Base-by-base conservation (phyloP, 1,284 basidiomycete species). In the Hemileia vastatrix region DNA sequence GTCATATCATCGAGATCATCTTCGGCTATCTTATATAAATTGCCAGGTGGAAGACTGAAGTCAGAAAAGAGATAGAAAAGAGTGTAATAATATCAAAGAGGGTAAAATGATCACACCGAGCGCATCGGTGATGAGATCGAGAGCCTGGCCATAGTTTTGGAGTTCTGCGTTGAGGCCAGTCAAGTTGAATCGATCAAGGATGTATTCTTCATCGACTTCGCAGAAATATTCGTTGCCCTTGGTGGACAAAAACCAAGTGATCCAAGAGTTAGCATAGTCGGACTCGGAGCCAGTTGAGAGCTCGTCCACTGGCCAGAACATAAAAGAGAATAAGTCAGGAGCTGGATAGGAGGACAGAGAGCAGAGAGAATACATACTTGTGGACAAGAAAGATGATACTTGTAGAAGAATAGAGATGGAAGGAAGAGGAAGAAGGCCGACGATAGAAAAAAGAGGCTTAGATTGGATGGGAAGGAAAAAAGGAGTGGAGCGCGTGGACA, bases 141-240 rank as follows among this genome's bases (percentile, higher is more conserved):
- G 80, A 0, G 94, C 94, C 71, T 95, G 87, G 1, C 86, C 80
- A 72, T 97, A 98, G 78, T 96, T 90, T 67, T 91, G 84, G 5
- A 97, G 91, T 77, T 98, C 94, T 67, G 88, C 88, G 78, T 97
- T 97, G 65, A 97, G 81, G 1, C 95, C 94, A 0, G 94, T 98
- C 61, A 98, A 81, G 78, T 97, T 98, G 84, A 98, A 97, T 51
- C 94, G 83, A 79, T 98, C 94, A 54, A 97, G 82, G 71, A 98
- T 97, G 78, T 97, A 98, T 78, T 97, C 94, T 74, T 97, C 93
- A 76, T 98, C 95, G 68, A 98, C 90, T 79, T 98, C 93, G 78
- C 93, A 96, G 77, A 97, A 98, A 81, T 98, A 98, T 79, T 98
- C 94, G 78, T 79, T 78, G 51, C 77, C 78, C 64, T 78, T 93